Base-by-base conservation (phyloP, 169 alveolate species). In the Blepharisma undulans region DNA sequence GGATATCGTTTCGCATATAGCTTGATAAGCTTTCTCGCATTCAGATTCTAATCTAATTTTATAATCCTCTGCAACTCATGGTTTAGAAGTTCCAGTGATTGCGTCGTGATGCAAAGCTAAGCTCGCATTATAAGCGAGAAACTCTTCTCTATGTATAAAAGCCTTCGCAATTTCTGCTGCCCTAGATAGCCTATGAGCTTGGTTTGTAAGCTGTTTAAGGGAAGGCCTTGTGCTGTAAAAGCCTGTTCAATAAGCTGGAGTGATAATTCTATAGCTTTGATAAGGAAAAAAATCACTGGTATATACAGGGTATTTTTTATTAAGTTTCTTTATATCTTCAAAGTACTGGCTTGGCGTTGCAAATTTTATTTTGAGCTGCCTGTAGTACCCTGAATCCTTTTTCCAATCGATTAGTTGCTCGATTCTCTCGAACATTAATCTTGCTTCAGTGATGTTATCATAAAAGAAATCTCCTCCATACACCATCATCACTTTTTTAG, bases 271-370 rank as follows among this genome's bases (percentile, higher is more conserved):
- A 48, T 48, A 48, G 66, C 66, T 48, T 48, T 48, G 66, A 48
- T 95, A 96, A 27, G 97, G 97, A 90, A 94, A 95, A 79, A 96
- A 92, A 85, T 96, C 97, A 72, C 91, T 95, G 48, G 82, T 81
- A 36, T 93, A 80, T 5, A 86, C 27, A 21, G 79, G 61, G 8
- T 25, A 84, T 25, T 74, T 29, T 25, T 29, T 74, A 22, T 59
- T 84, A 1, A 18, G 8, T 27, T 25, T 60, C 6, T 36, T 32
- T 0, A 94, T 90, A 2, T 93, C 92, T 22, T 89, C 33, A n/a
- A 94, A 33, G 72, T 94, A 94, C 14, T 89, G 74, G 1, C 91
- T 84, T 10, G 96, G 96, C 7, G 96, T 94, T 0, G 94, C 84
- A 78, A 91, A 94, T 25, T 22, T n/a, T 1, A 59, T 48, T 4